phyloP scores from a whole-genome alignment of 345 rosid species.

The Mangifera indica region DNA sequence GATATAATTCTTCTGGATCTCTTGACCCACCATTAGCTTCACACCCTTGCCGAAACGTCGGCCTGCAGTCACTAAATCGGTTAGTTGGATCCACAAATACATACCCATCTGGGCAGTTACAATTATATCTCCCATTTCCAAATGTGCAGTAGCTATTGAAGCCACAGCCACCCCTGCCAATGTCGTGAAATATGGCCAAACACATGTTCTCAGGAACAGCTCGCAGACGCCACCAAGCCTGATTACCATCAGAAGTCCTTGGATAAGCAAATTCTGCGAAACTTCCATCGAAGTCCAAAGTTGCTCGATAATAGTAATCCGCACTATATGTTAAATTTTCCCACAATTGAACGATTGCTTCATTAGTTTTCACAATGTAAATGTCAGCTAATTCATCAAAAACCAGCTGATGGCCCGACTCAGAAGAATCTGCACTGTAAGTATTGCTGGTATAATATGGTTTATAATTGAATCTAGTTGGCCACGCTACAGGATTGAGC shows the following conservation, averaged over 20 bases:
- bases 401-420: constrained; percentile 13
- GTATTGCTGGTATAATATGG: constrained; percentile 23
- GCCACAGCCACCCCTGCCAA: constrained; percentile 27
- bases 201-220: constrained; percentile 21
- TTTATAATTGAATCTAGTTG: constrained; percentile 6
- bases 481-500: constrained; percentile 25
- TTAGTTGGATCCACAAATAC: constrained; percentile 11
- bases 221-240: constrained; percentile 1
- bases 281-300: constrained; percentile 28
- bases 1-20: constrained; percentile 19
- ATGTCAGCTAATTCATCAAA: constrained; percentile 26
- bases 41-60: constrained; percentile 18
- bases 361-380: background rate
- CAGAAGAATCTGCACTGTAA: background rate
- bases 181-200: background rate
- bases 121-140: constrained; percentile 14
- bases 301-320: constrained; percentile 25
- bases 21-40: constrained; percentile 11
- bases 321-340: too few relatives aligned
- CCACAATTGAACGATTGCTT: constrained; percentile 2
- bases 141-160: constrained; percentile 27
- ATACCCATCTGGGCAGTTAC: constrained; percentile 28
- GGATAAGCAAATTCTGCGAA: constrained; percentile 23
- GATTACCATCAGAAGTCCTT: constrained; percentile 8
- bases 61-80: constrained; percentile 20